Conservation (phyloP, 345 rosid species). For the Lepidium sativum region DNA sequence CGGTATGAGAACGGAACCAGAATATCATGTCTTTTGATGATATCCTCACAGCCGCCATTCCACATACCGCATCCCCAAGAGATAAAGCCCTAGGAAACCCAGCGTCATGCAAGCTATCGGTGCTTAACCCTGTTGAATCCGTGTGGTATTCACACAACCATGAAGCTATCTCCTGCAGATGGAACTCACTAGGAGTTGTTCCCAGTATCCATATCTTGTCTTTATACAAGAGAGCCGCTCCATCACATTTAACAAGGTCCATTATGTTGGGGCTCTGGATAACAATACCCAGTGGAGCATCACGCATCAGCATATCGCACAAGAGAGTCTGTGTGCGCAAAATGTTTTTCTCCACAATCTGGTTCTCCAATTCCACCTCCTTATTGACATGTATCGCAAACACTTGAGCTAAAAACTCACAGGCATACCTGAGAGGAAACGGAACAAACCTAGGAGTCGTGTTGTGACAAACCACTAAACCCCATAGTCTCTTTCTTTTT, state of each 20-base stretch:
- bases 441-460: constrained; percentile 84
- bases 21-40: constrained; percentile 63
- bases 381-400: constrained; percentile 90
- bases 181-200: constrained; percentile 58
- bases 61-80: constrained; percentile 73
- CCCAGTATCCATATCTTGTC: constrained; percentile 65
- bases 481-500: constrained; percentile 89
- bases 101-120: constrained; percentile 87
- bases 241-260: constrained; percentile 94
- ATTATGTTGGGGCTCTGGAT: constrained; percentile 79
- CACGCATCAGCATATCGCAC: constrained; percentile 95
- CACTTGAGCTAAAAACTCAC: constrained; percentile 91
- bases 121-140: constrained; percentile 93
- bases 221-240: constrained; percentile 80
- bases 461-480: constrained; percentile 92
- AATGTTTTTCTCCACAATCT: constrained; percentile 80
- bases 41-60: constrained; percentile 97
- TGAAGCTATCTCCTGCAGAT: constrained; percentile 54
- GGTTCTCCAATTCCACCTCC: constrained; percentile 77
- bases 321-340: constrained; percentile 84
- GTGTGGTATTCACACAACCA: constrained; percentile 76
- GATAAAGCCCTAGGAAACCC: constrained; percentile 69
- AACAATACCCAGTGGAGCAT: constrained; percentile 85
- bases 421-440: constrained; percentile 92
- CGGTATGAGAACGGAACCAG: constrained; percentile 92